Conservation (phyloP, 1,284 basidiomycete genomes). For the Heterobasidion occidentale region DNA sequence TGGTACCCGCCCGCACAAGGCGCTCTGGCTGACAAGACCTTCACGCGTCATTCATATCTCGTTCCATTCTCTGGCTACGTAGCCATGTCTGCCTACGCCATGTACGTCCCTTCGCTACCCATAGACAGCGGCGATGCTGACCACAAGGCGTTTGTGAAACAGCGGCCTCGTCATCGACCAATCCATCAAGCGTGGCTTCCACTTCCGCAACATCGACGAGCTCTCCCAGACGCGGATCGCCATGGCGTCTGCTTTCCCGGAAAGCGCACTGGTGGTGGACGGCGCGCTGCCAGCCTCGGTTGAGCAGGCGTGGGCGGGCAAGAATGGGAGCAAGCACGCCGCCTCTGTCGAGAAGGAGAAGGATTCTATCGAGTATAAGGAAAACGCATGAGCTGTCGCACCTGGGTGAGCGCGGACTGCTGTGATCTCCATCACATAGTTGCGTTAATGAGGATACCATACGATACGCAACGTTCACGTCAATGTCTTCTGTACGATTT, state of each 20-base stretch:
- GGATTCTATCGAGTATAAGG: background rate
- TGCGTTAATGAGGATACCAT: too few relatives aligned
- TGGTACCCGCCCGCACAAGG: slow-evolving; percentile 72
- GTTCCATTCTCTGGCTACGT: slow-evolving; percentile 53
- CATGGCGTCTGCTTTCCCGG: background rate
- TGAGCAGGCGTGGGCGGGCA: background rate
- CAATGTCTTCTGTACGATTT: too few relatives aligned
- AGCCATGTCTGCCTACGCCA: slow-evolving; percentile 50
- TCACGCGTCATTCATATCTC: slow-evolving; percentile 47
- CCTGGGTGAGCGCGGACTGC: background rate
- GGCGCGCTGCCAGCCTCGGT: background rate
- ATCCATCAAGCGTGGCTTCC: slow-evolving; percentile 38
- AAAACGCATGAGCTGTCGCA: background rate
- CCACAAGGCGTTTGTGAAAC: background rate
- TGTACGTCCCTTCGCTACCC: slow-evolving; percentile 23
- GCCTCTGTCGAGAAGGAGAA: background rate
- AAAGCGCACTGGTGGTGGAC: background rate
- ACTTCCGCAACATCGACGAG: slow-evolving; percentile 40
- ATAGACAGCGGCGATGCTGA: background rate
- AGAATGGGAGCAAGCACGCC: background rate
- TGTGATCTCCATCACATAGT: too few relatives aligned
- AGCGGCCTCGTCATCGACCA: slow-evolving; percentile 50
- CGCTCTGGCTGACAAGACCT: slow-evolving; percentile 50
- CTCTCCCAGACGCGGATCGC: slow-evolving; percentile 13
- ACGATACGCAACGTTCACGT: too few relatives aligned